Percentiles rank a stretch among this genome's conserved stretches.
phyloP scores from a whole-genome alignment of 2,329 filamentous ascomycete genomes.

The Trichophyton equinum region DNA sequence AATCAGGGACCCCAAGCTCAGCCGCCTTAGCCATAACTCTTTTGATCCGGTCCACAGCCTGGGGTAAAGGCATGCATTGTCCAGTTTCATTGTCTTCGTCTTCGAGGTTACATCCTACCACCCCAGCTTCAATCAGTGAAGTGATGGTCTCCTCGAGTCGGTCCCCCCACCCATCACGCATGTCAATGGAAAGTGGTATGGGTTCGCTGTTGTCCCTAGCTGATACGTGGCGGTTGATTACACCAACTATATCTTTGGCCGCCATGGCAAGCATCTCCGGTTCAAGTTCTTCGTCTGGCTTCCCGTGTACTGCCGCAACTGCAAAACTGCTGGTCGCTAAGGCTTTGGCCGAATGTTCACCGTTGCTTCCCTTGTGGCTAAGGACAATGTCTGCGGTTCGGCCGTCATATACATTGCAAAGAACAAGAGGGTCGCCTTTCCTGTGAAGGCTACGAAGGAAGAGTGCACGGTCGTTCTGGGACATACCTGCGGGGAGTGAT shows the following conservation, averaged over 20 bases:
- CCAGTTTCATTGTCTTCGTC: conserved; percentile 32
- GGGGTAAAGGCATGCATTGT: conserved; percentile 26
- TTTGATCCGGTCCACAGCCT: conserved; percentile 36
- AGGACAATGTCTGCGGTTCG: conserved; percentile 36
- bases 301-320: conserved; percentile 32
- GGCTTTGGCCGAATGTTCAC: conserved; percentile 23
- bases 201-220: not conserved
- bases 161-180: conserved; percentile 45
- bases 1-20: conserved; percentile 37
- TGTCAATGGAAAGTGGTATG: conserved; percentile 40
- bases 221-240: conserved; percentile 21
- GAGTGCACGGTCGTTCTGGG: conserved; percentile 14
- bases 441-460: conserved; percentile 35
- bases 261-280: conserved; percentile 39
- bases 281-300: conserved; percentile 37
- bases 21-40: conserved; percentile 32
- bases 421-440: conserved; percentile 38
- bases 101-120: conserved; percentile 44
- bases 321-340: conserved; percentile 38
- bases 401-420: conserved; percentile 45
- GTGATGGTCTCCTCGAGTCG: conserved; percentile 33
- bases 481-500: not conserved
- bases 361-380: conserved; percentile 13
- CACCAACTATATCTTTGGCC: conserved; percentile 31
- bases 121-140: conserved; percentile 35